Percentiles rank a stretch among this genome's conserved stretches.
phyloP scores from a whole-genome alignment of 805 yeast species.

The Geotrichum ghanense region DNA sequence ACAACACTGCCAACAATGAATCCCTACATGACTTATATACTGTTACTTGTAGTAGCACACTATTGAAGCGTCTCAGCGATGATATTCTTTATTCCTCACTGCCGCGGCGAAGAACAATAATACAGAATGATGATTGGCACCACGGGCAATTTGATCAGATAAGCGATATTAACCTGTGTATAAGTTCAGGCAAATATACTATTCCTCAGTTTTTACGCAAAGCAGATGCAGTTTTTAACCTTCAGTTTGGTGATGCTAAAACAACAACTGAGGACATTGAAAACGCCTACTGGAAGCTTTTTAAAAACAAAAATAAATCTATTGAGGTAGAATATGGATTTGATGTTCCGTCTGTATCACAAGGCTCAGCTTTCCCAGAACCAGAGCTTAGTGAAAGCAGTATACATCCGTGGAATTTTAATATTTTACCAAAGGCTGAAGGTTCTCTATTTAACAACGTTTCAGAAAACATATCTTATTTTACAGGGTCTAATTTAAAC shows the following conservation, averaged over 20 bases:
- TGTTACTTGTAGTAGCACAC: not conserved
- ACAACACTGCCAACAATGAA: not conserved
- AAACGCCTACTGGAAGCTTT: slow-evolving; percentile 54
- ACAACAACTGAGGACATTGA: slow-evolving; percentile 31
- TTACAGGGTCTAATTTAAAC: slow-evolving; percentile 83
- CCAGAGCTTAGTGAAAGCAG: slow-evolving; percentile 35
- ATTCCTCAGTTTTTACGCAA: slow-evolving; percentile 49
- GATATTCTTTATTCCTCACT: not conserved
- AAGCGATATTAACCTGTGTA: not conserved
- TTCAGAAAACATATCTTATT: slow-evolving; percentile 60
- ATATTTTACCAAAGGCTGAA: slow-evolving; percentile 55
- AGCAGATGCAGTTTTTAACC: slow-evolving; percentile 31
- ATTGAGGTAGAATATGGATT: slow-evolving; percentile 73
- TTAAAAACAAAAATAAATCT: slow-evolving; percentile 29
- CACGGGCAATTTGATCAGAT: slow-evolving; percentile 15
- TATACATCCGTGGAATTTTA: slow-evolving; percentile 53
- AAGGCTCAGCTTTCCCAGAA: slow-evolving; percentile 72
- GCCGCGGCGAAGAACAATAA: not conserved
- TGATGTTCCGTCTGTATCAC: slow-evolving; percentile 57
- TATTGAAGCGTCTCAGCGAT: not conserved
- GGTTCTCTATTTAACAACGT: slow-evolving; percentile 62
- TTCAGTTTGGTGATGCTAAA: slow-evolving; percentile 6
- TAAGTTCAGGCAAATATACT: slow-evolving; percentile 23
- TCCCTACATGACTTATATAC: not conserved
- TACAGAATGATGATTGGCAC: slow-evolving; percentile 30